A percentile compares a stretch with the other conserved stretches of the same genome.
These are phyloP conservation scores for Nepenthes mirabilis DNA, from an alignment of 148 eudicot species.

Conservation along the genomic window DNA sequence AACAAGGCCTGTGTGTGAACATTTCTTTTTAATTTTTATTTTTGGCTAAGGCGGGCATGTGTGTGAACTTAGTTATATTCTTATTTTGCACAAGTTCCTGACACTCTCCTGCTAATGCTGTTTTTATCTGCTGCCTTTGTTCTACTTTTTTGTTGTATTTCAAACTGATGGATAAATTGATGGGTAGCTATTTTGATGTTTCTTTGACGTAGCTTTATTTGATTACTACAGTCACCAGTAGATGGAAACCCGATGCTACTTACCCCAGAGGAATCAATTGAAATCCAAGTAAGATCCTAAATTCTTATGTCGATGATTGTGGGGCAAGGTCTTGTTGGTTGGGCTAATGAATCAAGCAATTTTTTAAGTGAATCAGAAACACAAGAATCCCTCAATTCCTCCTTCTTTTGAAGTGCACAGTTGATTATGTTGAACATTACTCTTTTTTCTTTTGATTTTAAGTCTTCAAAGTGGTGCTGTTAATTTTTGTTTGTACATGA, in stretches of 20 bases:
- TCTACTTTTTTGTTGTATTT: background rate
- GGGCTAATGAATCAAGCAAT: background rate
- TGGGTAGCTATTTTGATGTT: background rate
- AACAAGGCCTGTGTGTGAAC: too few species aligned
- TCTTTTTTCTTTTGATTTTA: too few species aligned
- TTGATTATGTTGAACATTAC: too few species aligned
- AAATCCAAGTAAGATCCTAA: conserved; percentile 56
- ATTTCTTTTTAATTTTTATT: too few species aligned
- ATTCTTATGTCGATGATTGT: background rate
- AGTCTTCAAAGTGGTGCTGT: too few species aligned
- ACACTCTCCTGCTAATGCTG: background rate
- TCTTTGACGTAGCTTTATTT: conserved; percentile 9
- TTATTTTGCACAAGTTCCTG: background rate
- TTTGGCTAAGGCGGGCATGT: too few species aligned
- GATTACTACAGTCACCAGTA: conserved; percentile 59
- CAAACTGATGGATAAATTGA: background rate
- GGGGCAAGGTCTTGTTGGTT: background rate
- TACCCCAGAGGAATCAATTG: conserved; percentile 84
- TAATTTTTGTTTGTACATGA: too few species aligned
- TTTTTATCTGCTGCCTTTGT: background rate
- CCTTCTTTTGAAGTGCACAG: too few species aligned
- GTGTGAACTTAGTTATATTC: too few species aligned
- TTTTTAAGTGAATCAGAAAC: too few species aligned
- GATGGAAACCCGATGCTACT: conserved; percentile 92
- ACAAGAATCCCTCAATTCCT: too few species aligned